Conservation (phyloP, 2,329 filamentous ascomycete genomes). For the Nemania sp. region DNA sequence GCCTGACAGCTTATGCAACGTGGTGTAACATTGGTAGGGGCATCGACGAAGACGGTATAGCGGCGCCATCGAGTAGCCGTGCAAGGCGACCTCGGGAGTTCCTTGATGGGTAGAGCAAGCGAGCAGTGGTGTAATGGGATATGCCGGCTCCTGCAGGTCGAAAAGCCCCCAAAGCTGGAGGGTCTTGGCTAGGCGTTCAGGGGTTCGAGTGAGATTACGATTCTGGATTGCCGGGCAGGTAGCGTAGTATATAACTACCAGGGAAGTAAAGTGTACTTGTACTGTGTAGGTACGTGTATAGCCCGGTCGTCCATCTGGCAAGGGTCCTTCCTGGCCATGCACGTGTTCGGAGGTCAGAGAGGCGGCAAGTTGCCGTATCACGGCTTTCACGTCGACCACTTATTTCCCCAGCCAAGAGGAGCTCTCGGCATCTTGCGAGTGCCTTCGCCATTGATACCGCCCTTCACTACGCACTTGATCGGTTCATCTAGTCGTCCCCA, state of each 20-base stretch:
- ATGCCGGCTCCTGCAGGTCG: conserved; percentile 22
- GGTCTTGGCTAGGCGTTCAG: conserved; percentile 11
- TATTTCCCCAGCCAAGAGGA: not conserved
- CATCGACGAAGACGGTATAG: not conserved
- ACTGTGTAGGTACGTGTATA: too few species aligned
- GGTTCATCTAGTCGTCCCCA: not conserved
- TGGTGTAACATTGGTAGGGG: conserved; percentile 7
- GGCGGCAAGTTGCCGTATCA: conserved; percentile 36
- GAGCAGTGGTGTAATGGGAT: conserved; percentile 6
- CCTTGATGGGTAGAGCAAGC: conserved; percentile 4
- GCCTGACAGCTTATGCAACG: conserved; percentile 20
- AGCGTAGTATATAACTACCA: too few species aligned
- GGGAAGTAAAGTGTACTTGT: too few species aligned
- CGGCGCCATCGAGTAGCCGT: not conserved
- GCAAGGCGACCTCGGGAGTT: conserved; percentile 11
- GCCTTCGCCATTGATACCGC: too few species aligned
- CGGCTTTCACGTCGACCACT: conserved; percentile 30
- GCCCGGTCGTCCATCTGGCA: not conserved
- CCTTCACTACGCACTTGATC: too few species aligned
- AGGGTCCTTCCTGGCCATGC: conserved; percentile 17
- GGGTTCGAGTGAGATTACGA: conserved; percentile 9
- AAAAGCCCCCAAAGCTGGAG: conserved; percentile 8
- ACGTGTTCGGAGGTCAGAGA: conserved; percentile 24
- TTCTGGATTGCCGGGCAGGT: not conserved
- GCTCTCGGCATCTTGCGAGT: not conserved